A percentile compares a stretch with the other conserved stretches of the same genome.
Conservation (phyloP, 176 grass and related monocot species). For the Phragmites australis region DNA sequence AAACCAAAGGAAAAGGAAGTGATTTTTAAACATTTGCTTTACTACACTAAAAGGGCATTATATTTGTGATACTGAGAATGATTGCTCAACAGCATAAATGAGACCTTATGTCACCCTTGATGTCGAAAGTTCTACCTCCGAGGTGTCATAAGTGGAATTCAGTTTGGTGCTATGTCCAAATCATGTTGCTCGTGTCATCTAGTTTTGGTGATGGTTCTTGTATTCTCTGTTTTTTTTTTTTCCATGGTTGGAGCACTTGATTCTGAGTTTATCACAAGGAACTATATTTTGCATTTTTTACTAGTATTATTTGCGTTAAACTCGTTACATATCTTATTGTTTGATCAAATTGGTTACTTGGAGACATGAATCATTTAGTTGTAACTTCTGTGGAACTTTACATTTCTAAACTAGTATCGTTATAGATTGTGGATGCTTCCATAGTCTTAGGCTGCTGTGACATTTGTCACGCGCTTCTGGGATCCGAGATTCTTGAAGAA, state of each 20-base stretch:
- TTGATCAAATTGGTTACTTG: neutral
- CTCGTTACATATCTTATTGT: neutral
- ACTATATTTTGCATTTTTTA: neutral
- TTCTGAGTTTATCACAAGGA: neutral
- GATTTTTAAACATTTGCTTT: slow-evolving; percentile 8
- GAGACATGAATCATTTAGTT: too few species aligned
- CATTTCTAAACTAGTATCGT: slow-evolving; percentile 19
- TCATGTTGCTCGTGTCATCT: slow-evolving; percentile 25
- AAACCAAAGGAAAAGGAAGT: neutral
- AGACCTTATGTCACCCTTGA: slow-evolving; percentile 29
- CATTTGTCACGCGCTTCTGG: neutral
- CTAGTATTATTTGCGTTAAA: too few species aligned
- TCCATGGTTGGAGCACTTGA: neutral
- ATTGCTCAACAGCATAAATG: slow-evolving; percentile 31
- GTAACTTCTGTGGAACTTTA: neutral
- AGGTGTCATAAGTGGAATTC: neutral
- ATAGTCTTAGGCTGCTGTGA: too few species aligned
- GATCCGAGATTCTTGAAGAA: neutral
- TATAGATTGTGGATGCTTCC: neutral
- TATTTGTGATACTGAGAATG: slow-evolving; percentile 19
- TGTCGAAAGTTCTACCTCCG: slow-evolving; percentile 31
- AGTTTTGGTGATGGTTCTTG: slow-evolving; percentile 25
- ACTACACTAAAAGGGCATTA: neutral
- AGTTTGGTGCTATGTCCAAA: slow-evolving; percentile 18
- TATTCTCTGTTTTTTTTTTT: neutral